Conservation (phyloP, 2,329 filamentous ascomycete species). For the Orbilia ellipsospora region DNA sequence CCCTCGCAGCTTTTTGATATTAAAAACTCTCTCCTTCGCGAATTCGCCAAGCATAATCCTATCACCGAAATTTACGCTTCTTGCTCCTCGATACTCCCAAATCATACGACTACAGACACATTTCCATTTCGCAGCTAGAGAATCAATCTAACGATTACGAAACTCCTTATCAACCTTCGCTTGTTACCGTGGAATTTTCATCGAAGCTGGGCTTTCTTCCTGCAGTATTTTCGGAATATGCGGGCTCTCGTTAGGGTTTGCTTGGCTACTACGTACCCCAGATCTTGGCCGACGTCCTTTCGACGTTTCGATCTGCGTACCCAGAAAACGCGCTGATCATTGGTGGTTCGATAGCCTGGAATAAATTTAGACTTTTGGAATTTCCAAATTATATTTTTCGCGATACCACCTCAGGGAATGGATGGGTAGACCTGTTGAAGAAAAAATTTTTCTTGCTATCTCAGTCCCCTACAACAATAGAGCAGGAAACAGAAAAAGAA, state of each 20-base stretch:
- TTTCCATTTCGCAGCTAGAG: no score
- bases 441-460: constrained; percentile 5
- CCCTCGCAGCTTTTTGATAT: constrained; percentile 18
- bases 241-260: neutral
- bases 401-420: neutral
- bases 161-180: no score
- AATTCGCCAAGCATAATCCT: constrained; percentile 7
- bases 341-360: constrained; percentile 31
- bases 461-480: neutral
- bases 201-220: no score
- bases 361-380: constrained; percentile 5
- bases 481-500: no score
- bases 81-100: no score
- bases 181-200: no score
- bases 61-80: neutral
- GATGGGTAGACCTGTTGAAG: constrained; percentile 22
- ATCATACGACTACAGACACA: no score
- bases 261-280: constrained; percentile 41
- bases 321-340: constrained; percentile 31
- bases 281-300: constrained; percentile 48
- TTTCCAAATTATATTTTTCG: constrained; percentile 7
- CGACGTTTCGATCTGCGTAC: constrained; percentile 21
- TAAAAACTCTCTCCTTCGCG: constrained; percentile 7
- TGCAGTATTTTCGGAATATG: no score
- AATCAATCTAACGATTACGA: no score